phyloP scores from a whole-genome alignment of 148 eudicot genomes.

The Camellia japonica region DNA sequence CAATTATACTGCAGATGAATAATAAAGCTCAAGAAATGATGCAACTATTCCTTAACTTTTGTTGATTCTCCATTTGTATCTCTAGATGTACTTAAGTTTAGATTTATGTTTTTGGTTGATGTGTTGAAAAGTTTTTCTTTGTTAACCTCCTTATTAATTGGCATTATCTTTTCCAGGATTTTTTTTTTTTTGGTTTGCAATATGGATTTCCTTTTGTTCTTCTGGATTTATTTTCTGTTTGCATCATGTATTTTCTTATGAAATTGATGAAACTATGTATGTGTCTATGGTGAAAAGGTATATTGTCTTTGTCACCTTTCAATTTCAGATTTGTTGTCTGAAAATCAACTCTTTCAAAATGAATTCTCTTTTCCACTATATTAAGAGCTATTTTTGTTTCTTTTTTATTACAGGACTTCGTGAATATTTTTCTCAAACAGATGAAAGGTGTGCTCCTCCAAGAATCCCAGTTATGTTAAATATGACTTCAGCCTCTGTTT shows the following conservation, averaged over 20 bases:
- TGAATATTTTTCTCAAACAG: conserved; percentile 90
- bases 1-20: too few species aligned
- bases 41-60: too few species aligned
- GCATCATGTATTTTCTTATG: background rate
- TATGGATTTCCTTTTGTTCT: background rate
- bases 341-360: background rate
- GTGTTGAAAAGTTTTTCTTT: background rate
- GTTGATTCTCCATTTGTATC: too few species aligned
- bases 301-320: background rate
- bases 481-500: conserved; percentile 73
- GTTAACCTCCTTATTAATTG: background rate
- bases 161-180: background rate
- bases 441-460: conserved; percentile 78
- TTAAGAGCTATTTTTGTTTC: conserved; percentile 6
- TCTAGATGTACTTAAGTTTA: too few species aligned
- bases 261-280: background rate
- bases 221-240: background rate
- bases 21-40: too few species aligned
- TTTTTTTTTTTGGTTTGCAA: background rate
- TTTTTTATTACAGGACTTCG: conserved; percentile 62
- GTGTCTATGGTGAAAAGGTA: background rate
- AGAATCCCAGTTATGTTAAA: conserved; percentile 98
- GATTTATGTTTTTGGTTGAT: too few species aligned
- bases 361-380: background rate
- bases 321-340: conserved; percentile 2